Conservation (phyloP, 768 basidiomycete species). For the Mycena rebaudengoi region DNA sequence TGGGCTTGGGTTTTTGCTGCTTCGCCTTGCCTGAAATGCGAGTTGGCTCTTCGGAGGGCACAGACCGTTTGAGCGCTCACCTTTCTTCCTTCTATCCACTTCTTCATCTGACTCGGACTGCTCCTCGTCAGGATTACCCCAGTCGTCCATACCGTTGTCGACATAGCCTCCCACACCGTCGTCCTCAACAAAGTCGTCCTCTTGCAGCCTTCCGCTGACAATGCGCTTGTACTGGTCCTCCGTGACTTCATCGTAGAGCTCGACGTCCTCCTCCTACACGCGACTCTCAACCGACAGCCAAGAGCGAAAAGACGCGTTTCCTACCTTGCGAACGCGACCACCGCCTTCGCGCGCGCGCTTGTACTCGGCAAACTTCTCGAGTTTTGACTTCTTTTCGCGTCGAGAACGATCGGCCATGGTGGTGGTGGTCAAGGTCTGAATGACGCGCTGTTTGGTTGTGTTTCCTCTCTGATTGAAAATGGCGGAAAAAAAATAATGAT, state of each 20-base stretch:
- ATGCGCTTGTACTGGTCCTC: slow-evolving; percentile 90
- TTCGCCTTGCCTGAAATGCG: slow-evolving; percentile 47
- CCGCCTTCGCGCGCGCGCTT: slow-evolving; percentile 70
- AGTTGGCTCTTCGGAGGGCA: slow-evolving; percentile 3
- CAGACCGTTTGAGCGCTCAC: slow-evolving; percentile 31
- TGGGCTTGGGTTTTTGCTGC: slow-evolving; percentile 54
- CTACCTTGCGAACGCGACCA: slow-evolving; percentile 64
- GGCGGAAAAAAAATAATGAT: too few relatives aligned
- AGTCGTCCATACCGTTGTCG: slow-evolving; percentile 96
- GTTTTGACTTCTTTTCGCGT: slow-evolving; percentile 48
- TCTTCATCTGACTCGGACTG: slow-evolving; percentile 68
- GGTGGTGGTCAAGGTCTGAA: slow-evolving; percentile 3
- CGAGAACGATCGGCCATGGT: slow-evolving; percentile 51
- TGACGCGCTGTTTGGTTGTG: slow-evolving; percentile 19
- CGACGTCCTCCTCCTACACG: slow-evolving; percentile 62
- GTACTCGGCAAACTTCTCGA: slow-evolving; percentile 65
- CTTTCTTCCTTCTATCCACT: slow-evolving; percentile 50
- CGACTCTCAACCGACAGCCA: slow-evolving; percentile 6
- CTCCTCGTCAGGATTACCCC: slow-evolving; percentile 69
- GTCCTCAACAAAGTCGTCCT: slow-evolving; percentile 95
- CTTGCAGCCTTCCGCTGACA: slow-evolving; percentile 81
- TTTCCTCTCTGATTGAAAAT: too few relatives aligned
- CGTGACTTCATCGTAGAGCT: slow-evolving; percentile 88
- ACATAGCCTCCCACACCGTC: slow-evolving; percentile 92
- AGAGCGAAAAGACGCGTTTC: slow-evolving; percentile 26